Evolutionary conservation across 1,284 basidiomycete species (phyloP).

Genomic region (Neotropicomus parvogracilis): DNA sequence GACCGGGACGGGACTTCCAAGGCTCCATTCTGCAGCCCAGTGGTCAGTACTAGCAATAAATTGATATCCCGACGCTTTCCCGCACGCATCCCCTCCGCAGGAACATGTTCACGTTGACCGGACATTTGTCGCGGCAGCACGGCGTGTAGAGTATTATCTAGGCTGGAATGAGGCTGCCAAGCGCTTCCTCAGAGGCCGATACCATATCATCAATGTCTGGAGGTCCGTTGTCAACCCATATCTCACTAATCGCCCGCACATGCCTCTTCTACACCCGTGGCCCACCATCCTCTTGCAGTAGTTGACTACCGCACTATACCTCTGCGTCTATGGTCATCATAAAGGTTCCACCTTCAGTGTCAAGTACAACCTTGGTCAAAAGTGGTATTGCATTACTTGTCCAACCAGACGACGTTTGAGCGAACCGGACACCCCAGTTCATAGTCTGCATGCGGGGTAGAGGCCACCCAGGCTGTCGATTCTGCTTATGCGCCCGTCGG

Average conservation of each 20-base stretch:
- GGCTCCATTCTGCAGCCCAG: slow-evolving; percentile 25
- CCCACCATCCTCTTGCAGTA: slow-evolving; percentile 19
- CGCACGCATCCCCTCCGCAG: too few relatives aligned
- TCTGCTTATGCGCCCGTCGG: too few relatives aligned
- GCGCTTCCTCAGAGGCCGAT: slow-evolving; percentile 39
- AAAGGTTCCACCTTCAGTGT: slow-evolving; percentile 21
- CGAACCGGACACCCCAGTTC: too few relatives aligned
- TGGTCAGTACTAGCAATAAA: too few relatives aligned
- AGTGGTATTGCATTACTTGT: slow-evolving; percentile 51
- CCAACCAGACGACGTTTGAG: slow-evolving; percentile 47
- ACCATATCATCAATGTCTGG: slow-evolving; percentile 56
- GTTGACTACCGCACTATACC: slow-evolving; percentile 20
- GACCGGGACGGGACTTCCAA: slow-evolving; percentile 6
- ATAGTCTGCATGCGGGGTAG: too few relatives aligned
- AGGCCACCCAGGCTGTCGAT: too few relatives aligned
- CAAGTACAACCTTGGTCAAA: slow-evolving; percentile 39
- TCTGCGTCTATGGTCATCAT: slow-evolving; percentile 9
- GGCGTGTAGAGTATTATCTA: slow-evolving; percentile 40
- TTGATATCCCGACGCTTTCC: too few relatives aligned
- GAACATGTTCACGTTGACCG: slow-evolving; percentile 44
- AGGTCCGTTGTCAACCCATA: slow-evolving; percentile 15
- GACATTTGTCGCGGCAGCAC: slow-evolving; percentile 37
- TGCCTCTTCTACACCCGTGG: slow-evolving; percentile 33
- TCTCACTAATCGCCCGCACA: not conserved
- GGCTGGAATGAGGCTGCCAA: slow-evolving; percentile 40